Base-by-base conservation (phyloP, 1,284 basidiomycete genomes). In the Ustilago bromivora region DNA sequence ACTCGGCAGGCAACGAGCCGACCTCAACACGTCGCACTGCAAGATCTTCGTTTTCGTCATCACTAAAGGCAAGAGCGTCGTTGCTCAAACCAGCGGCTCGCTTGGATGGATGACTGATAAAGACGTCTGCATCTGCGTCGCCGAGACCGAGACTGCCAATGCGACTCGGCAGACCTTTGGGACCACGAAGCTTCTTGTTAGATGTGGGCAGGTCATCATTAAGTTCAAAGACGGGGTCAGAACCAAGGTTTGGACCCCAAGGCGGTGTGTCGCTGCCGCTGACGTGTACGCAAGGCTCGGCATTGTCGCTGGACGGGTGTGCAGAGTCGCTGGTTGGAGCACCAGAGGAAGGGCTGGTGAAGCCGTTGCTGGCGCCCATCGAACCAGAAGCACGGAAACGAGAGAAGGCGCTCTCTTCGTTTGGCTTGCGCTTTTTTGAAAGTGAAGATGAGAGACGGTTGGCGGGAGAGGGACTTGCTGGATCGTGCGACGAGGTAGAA, bases 261-360 rank as follows among this genome's bases (percentile, higher is more conserved):
- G 81, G 81, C n/a, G 81, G 78, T 31, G 81, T 79, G 57, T 84
- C 83, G 66, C 78, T 79, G 31, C 82, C 81, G 23, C 76, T 66
- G 55, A 85, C 67, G 62, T 83, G 82, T 3, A 84, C 82, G 2
- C 64, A 51, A 2, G 74, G 70, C 32, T 60, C 61, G 13, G 54
- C 59, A 43, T 68, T 70, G 53, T 78, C 76, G 54, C 71, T 78
- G 31, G 76, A 74, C 4, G 76, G 71, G 12, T 73, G 64, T 36
- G 66, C 70, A 11, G 71, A 78, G 47, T 76, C 71, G 68, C 71
- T 73, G 34, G 74, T 74, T 19, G 67, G 57, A 28, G 78, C 65
- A 35, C 75, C 71, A 2, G 71, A 70, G 4, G 78, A 74, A 11
- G 74, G 74, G 56, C 73, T 79, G 31, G 74, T 70, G 71, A 76